phyloP scores from a whole-genome alignment of 805 yeast genomes.

The Ogataea nakhonphanomensis region DNA sequence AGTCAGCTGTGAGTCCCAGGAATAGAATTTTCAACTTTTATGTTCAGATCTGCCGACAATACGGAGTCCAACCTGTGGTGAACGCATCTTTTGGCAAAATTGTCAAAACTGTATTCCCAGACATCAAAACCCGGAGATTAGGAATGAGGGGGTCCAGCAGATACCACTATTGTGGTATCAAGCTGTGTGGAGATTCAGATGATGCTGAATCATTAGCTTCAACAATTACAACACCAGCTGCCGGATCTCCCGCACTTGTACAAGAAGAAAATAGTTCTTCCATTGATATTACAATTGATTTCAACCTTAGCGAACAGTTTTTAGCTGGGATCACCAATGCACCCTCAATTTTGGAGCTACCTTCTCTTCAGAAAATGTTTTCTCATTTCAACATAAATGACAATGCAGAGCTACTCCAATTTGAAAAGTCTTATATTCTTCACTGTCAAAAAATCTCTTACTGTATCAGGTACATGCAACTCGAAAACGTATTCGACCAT shows the following conservation, averaged over 20 bases:
- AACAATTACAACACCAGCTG: slow-evolving; percentile 12
- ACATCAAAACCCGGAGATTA: slow-evolving; percentile 67
- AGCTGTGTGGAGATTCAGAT: slow-evolving; percentile 37
- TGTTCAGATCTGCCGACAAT: slow-evolving; percentile 52
- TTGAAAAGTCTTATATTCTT: slow-evolving; percentile 58
- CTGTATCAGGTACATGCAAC: slow-evolving; percentile 61
- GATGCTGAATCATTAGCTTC: slow-evolving; percentile 21
- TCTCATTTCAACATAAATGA: slow-evolving; percentile 14
- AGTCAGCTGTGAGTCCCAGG: slow-evolving; percentile 57
- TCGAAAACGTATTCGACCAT: slow-evolving; percentile 54
- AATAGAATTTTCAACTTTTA: slow-evolving; percentile 67
- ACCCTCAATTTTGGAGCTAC: slow-evolving; percentile 14
- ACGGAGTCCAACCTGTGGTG: slow-evolving; percentile 54
- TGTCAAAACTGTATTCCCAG: slow-evolving; percentile 62
- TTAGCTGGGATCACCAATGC: slow-evolving; percentile 13
- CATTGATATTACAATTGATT: slow-evolving; percentile 1
- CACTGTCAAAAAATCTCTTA: slow-evolving; percentile 66
- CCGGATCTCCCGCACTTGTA: slow-evolving; percentile 15
- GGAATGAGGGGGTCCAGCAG: slow-evolving; percentile 82
- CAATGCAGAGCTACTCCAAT: slow-evolving; percentile 6
- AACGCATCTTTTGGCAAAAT: slow-evolving; percentile 80
- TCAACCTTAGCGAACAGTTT: slow-evolving; percentile 13
- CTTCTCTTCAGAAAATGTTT: slow-evolving; percentile 13
- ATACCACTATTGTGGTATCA: slow-evolving; percentile 82
- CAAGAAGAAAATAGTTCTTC: slow-evolving; percentile 2